Conservation (phyloP, 73 alveolate genomes). For the Tetrahymena borealis region DNA sequence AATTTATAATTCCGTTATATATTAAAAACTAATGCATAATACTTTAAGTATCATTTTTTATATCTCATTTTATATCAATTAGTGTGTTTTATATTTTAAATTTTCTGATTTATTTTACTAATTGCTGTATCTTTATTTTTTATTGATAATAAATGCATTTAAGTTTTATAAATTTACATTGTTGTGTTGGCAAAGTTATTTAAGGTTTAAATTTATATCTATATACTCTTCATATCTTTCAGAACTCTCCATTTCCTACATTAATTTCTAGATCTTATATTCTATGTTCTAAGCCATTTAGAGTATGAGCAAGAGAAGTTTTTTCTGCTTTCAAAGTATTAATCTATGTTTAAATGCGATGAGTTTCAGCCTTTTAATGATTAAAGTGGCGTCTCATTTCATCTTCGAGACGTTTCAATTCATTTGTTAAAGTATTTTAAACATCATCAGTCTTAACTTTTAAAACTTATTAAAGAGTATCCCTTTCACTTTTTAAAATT, state of each 20-base stretch:
- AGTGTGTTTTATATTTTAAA: too few relatives aligned
- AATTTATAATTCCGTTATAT: too few relatives aligned
- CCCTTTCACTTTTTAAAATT: background rate
- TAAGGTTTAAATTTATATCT: too few relatives aligned
- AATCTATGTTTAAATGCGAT: background rate
- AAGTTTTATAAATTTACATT: too few relatives aligned
- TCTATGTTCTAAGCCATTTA: background rate
- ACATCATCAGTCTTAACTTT: background rate
- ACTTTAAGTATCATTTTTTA: too few relatives aligned
- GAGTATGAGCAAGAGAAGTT: background rate
- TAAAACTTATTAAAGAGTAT: background rate
- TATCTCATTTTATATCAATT: too few relatives aligned
- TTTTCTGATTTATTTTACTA: too few relatives aligned
- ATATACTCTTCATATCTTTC: background rate
- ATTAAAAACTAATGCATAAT: too few relatives aligned
- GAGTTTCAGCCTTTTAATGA: background rate
- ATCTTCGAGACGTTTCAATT: background rate
- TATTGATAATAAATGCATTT: too few relatives aligned
- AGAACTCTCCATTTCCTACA: background rate
- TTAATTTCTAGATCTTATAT: background rate
- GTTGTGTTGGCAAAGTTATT: too few relatives aligned
- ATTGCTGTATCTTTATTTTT: too few relatives aligned
- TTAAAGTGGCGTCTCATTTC: conserved; percentile 1
- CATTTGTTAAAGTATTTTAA: background rate
- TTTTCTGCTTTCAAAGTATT: background rate